Base-by-base conservation (phyloP, 2,329 filamentous ascomycete species). In the Remersonia thermophila region DNA sequence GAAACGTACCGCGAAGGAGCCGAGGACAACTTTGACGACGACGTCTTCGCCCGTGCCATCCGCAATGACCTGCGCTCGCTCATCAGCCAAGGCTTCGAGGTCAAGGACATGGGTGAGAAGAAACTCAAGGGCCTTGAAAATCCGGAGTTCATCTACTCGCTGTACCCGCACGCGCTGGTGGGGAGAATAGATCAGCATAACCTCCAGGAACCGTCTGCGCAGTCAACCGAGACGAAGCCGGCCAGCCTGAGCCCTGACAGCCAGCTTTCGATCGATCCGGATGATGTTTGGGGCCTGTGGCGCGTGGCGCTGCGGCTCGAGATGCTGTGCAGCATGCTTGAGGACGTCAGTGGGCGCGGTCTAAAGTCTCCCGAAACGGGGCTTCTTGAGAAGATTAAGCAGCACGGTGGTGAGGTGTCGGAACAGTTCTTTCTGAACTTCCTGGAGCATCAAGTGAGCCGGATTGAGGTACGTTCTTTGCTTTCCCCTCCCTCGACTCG, bases 51-150 rank as follows among this genome's bases (percentile, higher is more conserved):
- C n/a, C 67, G 77, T 36, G 69, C 80, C 9, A 94, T 96, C 48
- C 80, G 85, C 39, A 83, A 83, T 37, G 91, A 98, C 58, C 67
- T 98, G 14, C 77, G 85, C 33, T 82, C 83, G 18, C 70, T 98
- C 17, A 91, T 80, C 48, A 86, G 79, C 32, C 85, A 93, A 59
- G 91, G 91, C 7, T 98, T 96, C 52, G 85, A 94, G 55, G 86
- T 96, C 53, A 95, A 95, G 59, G 87, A 95, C 51, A 80, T 60
- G 56, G 91, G 91, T 33, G 87, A 96, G 59, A 80, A 81, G 47
- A 95, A 94, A 54, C 69, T 98, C 38, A 98, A 98, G 61, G 91
- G 91, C 20, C 76, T 98, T 10, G 91, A 98, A 59, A 98, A 98
- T 54, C 89, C 91, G 0, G 91, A 98, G 57, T 80, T 86, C 42